Conservation (phyloP, 345 rosid species). For the Populus deltoides region DNA sequence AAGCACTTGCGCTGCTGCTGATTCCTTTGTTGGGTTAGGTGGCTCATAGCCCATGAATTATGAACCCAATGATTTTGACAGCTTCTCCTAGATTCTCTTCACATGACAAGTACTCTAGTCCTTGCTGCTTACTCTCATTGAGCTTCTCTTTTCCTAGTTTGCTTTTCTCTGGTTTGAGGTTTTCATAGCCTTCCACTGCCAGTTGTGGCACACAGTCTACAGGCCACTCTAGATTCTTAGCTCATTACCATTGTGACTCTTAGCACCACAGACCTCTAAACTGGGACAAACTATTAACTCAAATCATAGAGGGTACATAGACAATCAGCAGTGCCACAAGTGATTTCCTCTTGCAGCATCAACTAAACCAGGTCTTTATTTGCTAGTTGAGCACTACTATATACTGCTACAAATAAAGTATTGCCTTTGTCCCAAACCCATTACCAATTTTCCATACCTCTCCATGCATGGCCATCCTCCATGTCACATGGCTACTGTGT, state of each 20-base stretch:
- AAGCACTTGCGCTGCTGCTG: background rate
- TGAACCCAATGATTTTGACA: background rate
- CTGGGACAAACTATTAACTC: background rate
- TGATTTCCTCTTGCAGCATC: background rate
- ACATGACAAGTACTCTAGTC: background rate
- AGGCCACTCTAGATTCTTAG: background rate
- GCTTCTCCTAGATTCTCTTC: background rate
- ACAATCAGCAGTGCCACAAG: background rate
- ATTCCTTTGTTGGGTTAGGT: background rate
- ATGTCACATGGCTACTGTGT: background rate
- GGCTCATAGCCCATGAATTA: background rate
- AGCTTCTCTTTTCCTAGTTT: too few relatives aligned
- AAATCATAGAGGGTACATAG: background rate
- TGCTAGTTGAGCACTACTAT: background rate
- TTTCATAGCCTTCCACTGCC: background rate
- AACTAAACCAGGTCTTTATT: too few relatives aligned
- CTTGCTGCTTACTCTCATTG: background rate
- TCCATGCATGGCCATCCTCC: background rate
- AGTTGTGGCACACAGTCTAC: background rate
- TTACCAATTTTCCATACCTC: background rate
- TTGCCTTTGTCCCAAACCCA: background rate
- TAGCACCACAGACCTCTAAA: background rate
- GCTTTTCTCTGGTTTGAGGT: background rate
- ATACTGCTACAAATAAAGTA: background rate
- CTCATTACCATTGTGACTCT: too few relatives aligned